Evolutionary conservation across 2,329 filamentous ascomycete genomes (phyloP).

Genomic region (Colletotrichum musae): DNA sequence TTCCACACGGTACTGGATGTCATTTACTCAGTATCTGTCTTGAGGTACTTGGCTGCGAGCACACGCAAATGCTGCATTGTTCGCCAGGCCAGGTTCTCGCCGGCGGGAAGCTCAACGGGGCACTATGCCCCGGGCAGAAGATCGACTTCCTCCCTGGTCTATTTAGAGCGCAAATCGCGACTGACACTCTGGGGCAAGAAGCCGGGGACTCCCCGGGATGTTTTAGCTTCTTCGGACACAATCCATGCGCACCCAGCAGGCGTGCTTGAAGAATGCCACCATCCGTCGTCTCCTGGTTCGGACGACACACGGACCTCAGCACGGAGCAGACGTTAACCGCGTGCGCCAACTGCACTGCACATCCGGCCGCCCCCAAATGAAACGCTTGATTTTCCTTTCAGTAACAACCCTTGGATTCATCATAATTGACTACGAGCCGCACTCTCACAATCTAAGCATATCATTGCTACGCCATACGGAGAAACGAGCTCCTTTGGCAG

Average conservation of each 20-base stretch:
- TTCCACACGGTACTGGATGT: not conserved
- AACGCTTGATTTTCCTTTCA: not conserved
- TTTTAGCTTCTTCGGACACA: slow-evolving; percentile 37
- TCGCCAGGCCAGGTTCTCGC: not conserved
- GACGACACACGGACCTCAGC: slow-evolving; percentile 34
- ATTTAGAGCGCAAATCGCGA: slow-evolving; percentile 40
- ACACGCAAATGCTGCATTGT: not conserved
- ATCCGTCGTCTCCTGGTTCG: slow-evolving; percentile 30
- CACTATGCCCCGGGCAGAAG: slow-evolving; percentile 27
- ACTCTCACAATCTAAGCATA: slow-evolving; percentile 1
- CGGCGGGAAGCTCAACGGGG: slow-evolving; percentile 2
- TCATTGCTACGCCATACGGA: not conserved
- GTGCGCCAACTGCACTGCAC: slow-evolving; percentile 8
- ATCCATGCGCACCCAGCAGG: slow-evolving; percentile 22
- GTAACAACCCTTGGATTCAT: not conserved
- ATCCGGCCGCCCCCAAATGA: not conserved
- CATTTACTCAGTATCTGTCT: not conserved
- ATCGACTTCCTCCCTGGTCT: slow-evolving; percentile 32
- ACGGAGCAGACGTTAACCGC: slow-evolving; percentile 21
- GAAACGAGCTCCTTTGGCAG: not conserved
- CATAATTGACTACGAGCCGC: slow-evolving; percentile 7
- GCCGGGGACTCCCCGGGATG: slow-evolving; percentile 37
- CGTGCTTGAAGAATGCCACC: slow-evolving; percentile 38
- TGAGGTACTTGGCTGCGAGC: not conserved
- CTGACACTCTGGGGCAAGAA: slow-evolving; percentile 34